Base-by-base conservation (phyloP, 208 protist species). In the Crithidia acanthocephali region DNA sequence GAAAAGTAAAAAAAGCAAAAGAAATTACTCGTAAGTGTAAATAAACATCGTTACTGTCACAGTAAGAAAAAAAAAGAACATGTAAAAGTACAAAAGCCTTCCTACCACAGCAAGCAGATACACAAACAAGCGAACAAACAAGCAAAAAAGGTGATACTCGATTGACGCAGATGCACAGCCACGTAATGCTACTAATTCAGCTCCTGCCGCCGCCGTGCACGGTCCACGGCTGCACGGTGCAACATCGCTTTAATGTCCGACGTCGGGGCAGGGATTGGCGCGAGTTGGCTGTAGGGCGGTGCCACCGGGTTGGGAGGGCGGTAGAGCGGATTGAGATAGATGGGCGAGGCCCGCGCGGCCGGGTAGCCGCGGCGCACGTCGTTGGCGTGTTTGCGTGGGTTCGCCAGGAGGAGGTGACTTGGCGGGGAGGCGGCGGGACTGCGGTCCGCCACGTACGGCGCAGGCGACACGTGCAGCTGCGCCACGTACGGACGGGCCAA, bases 171-270 rank as follows among this genome's bases (percentile, higher is more conserved):
- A 56, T 27, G n/a, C 44, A 48, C 40, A 79, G 25, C 59, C 27
- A 67, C 20, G 63, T 18, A 55, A 50, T 50, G 6, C 50, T 45
- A 47, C 27, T 32, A 72, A 7, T 55, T 50, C 13, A 75, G 44
- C 40, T 70, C 55, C 35, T 71, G 60, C 32, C 77, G 59, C 22
- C 87, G 85, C 30, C 87, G 83, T 16, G 85, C 90, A 5, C 90
- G 79, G 22, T 95, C 90, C 48, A 85, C 61, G 0, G 87, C 85
- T 5, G 90, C 90, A 9, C 84, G 76, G 68, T 95, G 90, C 22
- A 95, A 80, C 85, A 95, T 84, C 18, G 84, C 76, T 55, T 87
- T 90, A 45, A 95, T 95, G 67, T 95, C 90, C 18, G 79, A 64
- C 16, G 55, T 50, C 8, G 48, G 47, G 0, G 58, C 47, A 20